Base-by-base conservation (phyloP, 2,329 filamentous ascomycete species). In the Juglanconis sp. region DNA sequence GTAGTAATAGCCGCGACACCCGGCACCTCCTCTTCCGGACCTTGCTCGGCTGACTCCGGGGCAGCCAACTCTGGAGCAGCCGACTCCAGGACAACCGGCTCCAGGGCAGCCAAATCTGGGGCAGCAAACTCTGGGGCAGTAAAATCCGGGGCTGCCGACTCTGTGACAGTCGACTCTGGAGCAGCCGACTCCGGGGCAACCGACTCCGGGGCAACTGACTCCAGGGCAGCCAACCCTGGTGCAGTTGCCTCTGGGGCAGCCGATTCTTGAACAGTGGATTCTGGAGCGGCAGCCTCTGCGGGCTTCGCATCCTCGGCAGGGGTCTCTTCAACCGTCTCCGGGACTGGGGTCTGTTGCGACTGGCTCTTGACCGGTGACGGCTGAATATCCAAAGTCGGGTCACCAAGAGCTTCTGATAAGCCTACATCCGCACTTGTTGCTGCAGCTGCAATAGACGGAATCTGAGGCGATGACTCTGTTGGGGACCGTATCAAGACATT, bases 401-500 rank as follows among this genome's bases (percentile, higher is more conserved):
- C 58, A 48, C 50, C 51, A 31, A 46, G 57, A 36, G 57, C 46
- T 48, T 38, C 54, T 31, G 61, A 57, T 13, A 57, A 46, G 11
- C 17, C 46, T 40, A 17, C 10, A 34, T 44, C 42, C 42, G 58
- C n/a, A 42, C 8, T 51, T 15, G 54, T 34, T 30, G 48, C 24
- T 32, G 44, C 32, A 8, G 56, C 40, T 3, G 24, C 24, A 24
- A 46, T 13, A 6, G 40, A 30, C 11, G 40, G 17, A 34, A 55
- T 36, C 40, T 47, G 40, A 55, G 53, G 31, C 17, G 65, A 63
- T 15, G 73, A 67, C 24, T 78, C 75, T 1, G 75, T 77, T 0
- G 81, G 79, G 9, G 81, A 81, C 9, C 73, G 75, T 15, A 81
- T 61, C 34, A 80, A 71, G 40, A 82, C 79, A 53, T 83, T 80